Base-by-base conservation (phyloP, 768 basidiomycete species). In the Xerocomellus dryophilus region DNA sequence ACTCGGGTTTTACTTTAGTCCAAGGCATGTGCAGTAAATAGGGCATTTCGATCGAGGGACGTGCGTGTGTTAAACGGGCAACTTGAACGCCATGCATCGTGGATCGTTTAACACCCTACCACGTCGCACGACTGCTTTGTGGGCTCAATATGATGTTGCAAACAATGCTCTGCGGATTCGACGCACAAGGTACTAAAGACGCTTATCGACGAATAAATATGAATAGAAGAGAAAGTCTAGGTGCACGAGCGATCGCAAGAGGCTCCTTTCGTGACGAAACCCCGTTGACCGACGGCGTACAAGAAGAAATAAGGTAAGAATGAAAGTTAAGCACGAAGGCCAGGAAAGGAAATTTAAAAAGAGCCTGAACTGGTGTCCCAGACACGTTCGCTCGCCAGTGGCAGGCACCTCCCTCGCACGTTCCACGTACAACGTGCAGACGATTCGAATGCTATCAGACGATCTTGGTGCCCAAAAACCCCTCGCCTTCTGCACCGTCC, bases 401-500 rank as follows among this genome's bases (percentile, higher is more conserved):
- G n/a, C n/a, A n/a, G n/a, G 3, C 32, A 34, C n/a, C 21, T 23
- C 21, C 32, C 32, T n/a, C 6, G 20, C 27, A 21, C 40, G 18
- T 25, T 9, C 17, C 40, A 15, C 10, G 42, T 14, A 21, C 43
- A 10, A 34, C 9, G 4, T 25, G 15, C 20, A 34, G 5, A 11
- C 34, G 2, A 17, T 9, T 42, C 44, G 0, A n/a, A 12, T 12
- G 5, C 41, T 47, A 69, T n/a, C 55, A 59, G 32, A 51, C 57
- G 8, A 67, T 51, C 43, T 61, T 71, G n/a, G 50, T 68, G 5
- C 64, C 54, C 51, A 66, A 53, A 35, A 65, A 70, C 8, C 66
- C 68, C 18, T 70, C 70, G 12, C 70, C 69, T 32, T 70, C 68
- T 0, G 60, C 69, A 9, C 71, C 61, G 21, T 71, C 68, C 0